Conservation (phyloP, 2,329 filamentous ascomycete genomes). For the Phaeosphaeriaceae sp. region DNA sequence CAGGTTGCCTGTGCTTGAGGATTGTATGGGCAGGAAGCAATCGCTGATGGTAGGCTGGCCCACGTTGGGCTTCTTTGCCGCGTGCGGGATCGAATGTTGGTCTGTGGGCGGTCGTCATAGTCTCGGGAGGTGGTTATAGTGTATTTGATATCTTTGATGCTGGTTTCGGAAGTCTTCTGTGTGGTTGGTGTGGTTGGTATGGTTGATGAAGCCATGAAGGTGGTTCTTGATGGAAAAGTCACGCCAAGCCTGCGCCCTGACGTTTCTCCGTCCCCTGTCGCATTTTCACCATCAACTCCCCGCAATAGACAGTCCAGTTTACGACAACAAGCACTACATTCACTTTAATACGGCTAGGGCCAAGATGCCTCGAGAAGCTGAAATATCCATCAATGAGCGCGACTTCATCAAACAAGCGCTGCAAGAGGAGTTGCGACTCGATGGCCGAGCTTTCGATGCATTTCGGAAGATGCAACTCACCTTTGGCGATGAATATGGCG, state of each 20-base stretch:
- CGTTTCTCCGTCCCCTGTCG: constrained; percentile 35
- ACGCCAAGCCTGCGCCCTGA: constrained; percentile 19
- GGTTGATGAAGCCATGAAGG: constrained; percentile 10
- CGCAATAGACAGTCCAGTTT: constrained; percentile 3
- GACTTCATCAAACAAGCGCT: constrained; percentile 85
- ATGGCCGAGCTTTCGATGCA: constrained; percentile 81
- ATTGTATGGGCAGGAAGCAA: constrained; percentile 92
- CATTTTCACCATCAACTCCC: constrained; percentile 24
- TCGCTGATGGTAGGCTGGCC: constrained; percentile 94
- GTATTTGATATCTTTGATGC: background rate
- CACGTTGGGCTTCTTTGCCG: constrained; percentile 92
- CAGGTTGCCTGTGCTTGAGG: constrained; percentile 81
- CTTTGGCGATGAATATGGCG: constrained; percentile 90
- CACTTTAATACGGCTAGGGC: constrained; percentile 3
- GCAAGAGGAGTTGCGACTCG: constrained; percentile 78
- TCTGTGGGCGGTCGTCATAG: constrained; percentile 68
- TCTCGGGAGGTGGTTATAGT: constrained; percentile 11
- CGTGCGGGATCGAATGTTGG: constrained; percentile 96
- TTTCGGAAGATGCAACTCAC: constrained; percentile 77
- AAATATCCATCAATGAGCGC: constrained; percentile 87
- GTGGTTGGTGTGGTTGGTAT: constrained; percentile 14
- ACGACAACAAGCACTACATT: constrained; percentile 9
- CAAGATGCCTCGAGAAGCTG: constrained; percentile 88
- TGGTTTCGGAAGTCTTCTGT: constrained; percentile 42
- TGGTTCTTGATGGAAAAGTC: constrained; percentile 10